Evolutionary conservation across 1,284 basidiomycete species (phyloP).

Genomic region (Sporisorium scitamineum): DNA sequence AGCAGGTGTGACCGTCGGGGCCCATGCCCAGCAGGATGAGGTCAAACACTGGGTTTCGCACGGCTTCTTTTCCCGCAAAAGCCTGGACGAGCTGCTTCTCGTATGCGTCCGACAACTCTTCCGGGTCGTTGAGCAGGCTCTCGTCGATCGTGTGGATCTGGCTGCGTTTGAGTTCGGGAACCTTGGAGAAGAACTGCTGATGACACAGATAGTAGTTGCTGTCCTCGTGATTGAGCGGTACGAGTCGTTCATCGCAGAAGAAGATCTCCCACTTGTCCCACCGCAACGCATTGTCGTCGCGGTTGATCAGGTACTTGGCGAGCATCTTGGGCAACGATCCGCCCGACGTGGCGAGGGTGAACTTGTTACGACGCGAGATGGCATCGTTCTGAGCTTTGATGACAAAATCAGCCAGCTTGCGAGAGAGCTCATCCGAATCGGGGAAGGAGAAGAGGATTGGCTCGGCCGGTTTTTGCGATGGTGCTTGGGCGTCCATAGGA

Average conservation of each 20-base stretch:
- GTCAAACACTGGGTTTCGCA: constrained; percentile 68
- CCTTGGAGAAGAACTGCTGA: constrained; percentile 83
- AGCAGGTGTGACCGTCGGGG: constrained; percentile 91
- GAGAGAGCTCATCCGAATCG: constrained; percentile 71
- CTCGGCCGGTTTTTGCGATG: constrained; percentile 53
- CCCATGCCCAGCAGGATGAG: constrained; percentile 69
- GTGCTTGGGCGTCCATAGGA: constrained; percentile 53
- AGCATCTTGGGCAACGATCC: constrained; percentile 91
- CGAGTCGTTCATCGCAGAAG: constrained; percentile 96
- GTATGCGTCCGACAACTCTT: constrained; percentile 90
- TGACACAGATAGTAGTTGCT: constrained; percentile 87
- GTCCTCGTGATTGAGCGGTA: constrained; percentile 90
- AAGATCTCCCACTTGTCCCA: constrained; percentile 99
- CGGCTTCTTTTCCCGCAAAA: constrained; percentile 73
- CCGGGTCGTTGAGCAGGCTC: constrained; percentile 75
- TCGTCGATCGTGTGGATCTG: constrained; percentile 90
- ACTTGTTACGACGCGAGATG: constrained; percentile 85
- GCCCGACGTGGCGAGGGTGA: constrained; percentile 92
- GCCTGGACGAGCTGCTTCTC: constrained; percentile 89
- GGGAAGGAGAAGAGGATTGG: constrained; percentile 82
- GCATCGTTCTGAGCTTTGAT: constrained; percentile 89
- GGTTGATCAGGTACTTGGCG: constrained; percentile 77
- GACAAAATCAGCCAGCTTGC: constrained; percentile 83
- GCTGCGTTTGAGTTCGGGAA: constrained; percentile 78
- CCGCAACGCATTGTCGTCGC: constrained; percentile 77